Base-by-base conservation (phyloP, 2,329 filamentous ascomycete genomes). In the Didymella segeticola region DNA sequence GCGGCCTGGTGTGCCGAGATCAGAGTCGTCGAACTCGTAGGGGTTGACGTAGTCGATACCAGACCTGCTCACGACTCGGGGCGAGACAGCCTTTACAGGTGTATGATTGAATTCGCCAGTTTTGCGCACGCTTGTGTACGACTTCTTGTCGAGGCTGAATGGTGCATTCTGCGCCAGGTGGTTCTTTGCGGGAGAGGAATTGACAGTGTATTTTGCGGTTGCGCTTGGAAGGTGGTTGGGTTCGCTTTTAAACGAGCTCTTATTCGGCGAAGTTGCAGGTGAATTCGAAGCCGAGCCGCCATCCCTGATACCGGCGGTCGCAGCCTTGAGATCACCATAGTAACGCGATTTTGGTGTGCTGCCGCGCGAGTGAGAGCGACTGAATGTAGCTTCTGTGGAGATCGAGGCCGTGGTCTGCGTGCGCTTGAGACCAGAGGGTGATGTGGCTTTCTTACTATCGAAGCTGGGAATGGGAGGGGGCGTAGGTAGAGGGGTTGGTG, bases 261-360 rank as follows among this genome's bases (percentile, higher is more conserved):
- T 72, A 5, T 58, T 69, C 0, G 65, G 68, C 4, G 64, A 69
- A 15, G 61, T 39, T 34, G 39, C 38, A 2, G 66, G 66, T 1
- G 66, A 67, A 33, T 66, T 62, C 12, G 64, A 57, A 22, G 66
- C 62, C 17, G 64, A 69, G 23, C 58, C 48, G 25, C 58, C 62
- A 36, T 62, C 68, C 19, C 72, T 66, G 42, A 80, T 69, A 3
- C 70, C 72, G 7, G 70, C 62, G 4, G 71, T 76, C 1, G 79
- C 78, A 4, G 77, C 71, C 38, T 75, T 73, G 9, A 82, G 72
- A 56, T 81, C 77, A 25, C 78, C 78, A 59, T 81, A 82, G 63
- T 77, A 78, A 20, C 75, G 75, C 33, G 70, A 62, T 53, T 78
- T 79, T 3, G 78, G 76, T 5, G 75, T 74, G 5, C 58, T 61